These are phyloP conservation scores for Heliosperma pusillum DNA, from an alignment of 148 eudicot species.

Conservation along the genomic window DNA sequence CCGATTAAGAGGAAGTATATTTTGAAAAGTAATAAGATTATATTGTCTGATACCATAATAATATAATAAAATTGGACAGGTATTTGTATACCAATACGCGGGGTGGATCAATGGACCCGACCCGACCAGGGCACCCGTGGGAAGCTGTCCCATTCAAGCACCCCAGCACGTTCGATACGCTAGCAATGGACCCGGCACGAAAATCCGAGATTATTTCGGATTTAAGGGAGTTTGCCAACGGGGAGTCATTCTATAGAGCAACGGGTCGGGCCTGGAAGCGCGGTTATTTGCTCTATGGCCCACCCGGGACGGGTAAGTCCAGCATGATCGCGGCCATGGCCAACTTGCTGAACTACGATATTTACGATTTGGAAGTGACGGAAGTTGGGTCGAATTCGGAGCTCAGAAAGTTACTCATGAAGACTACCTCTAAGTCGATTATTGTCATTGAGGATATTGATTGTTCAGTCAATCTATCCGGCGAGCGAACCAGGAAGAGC, in stretches of 20 bases:
- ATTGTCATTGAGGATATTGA: slow-evolving; percentile 95
- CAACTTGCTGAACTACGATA: slow-evolving; percentile 67
- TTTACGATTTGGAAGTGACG: slow-evolving; percentile 80
- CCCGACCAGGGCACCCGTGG: slow-evolving; percentile 77
- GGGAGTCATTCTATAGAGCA: slow-evolving; percentile 61
- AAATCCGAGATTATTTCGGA: slow-evolving; percentile 63
- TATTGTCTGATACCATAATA: too few relatives aligned
- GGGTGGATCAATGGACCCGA: slow-evolving; percentile 63
- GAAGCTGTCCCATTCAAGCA: slow-evolving; percentile 95
- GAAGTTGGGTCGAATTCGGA: slow-evolving; percentile 82
- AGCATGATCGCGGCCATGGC: slow-evolving; percentile 99
- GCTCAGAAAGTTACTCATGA: slow-evolving; percentile 76
- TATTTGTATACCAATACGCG: slow-evolving; percentile 70
- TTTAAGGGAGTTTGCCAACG: slow-evolving; percentile 57
- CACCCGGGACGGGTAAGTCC: slow-evolving; percentile 94
- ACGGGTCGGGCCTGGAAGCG: slow-evolving; percentile 96
- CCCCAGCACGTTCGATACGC: slow-evolving; percentile 80
- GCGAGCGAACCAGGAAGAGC: slow-evolving; percentile 33
- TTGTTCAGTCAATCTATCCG: slow-evolving; percentile 63
- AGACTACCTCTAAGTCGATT: slow-evolving; percentile 82
- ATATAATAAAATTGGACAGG: slow-evolving; percentile 16
- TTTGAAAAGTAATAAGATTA: too few relatives aligned
- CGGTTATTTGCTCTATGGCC: slow-evolving; percentile 77
- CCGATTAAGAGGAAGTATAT: too few relatives aligned
- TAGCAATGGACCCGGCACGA: slow-evolving; percentile 69